Evolutionary conservation across 2,329 filamentous ascomycete species (phyloP).

Genomic region (Coniella lustricola): DNA sequence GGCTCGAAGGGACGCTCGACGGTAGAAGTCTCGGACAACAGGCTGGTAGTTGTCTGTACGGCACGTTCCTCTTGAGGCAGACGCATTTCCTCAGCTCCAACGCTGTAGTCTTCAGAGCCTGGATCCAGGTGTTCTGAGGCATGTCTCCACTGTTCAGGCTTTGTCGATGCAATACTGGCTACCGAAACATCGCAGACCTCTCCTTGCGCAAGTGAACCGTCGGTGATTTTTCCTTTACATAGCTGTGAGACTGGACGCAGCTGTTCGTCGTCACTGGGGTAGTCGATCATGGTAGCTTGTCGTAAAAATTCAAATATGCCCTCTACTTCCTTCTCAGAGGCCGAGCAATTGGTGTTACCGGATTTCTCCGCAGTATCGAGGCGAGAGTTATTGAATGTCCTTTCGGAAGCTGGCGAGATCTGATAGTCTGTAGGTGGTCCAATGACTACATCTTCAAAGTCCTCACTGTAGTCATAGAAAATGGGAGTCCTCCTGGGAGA

Average conservation of each 20-base stretch:
- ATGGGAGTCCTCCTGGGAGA: conserved; percentile 27
- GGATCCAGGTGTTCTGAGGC: neutral
- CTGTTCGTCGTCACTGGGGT: neutral
- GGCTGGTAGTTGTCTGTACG: neutral
- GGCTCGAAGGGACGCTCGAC: neutral
- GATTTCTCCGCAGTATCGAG: neutral
- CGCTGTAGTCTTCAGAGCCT: neutral
- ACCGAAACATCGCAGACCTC: neutral
- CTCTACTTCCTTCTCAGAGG: conserved; percentile 1
- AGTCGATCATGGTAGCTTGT: conserved; percentile 1
- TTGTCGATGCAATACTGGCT: neutral
- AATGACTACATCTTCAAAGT: conserved; percentile 31
- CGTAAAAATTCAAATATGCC: conserved; percentile 7
- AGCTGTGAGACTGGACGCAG: neutral
- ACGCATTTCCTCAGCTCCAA: neutral
- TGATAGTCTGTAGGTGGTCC: conserved; percentile 17
- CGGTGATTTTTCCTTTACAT: neutral
- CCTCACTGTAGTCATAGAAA: conserved; percentile 49
- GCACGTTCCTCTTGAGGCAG: neutral
- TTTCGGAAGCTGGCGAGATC: conserved; percentile 26
- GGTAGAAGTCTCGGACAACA: neutral
- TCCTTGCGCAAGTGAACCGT: neutral
- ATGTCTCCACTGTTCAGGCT: neutral
- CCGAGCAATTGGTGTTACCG: neutral
- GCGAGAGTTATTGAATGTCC: conserved; percentile 8